Percentiles rank a stretch among this genome's conserved stretches.
Evolutionary conservation across 495 filamentous ascomycete genomes (phyloP).

Genomic region (Xylaria cubensis): DNA sequence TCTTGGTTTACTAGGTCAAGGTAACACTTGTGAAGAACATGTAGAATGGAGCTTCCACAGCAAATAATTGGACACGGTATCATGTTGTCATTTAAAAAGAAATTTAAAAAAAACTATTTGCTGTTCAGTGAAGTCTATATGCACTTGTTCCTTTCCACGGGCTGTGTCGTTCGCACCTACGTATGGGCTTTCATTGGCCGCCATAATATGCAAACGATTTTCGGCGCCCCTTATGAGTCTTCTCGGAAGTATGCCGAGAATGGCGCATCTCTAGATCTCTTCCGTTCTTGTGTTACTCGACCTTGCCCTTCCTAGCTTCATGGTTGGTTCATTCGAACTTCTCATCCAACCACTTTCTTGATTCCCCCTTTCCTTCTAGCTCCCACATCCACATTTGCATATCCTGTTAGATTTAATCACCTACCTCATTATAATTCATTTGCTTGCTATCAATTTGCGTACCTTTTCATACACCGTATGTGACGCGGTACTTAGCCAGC

Average conservation of each 20-base stretch:
- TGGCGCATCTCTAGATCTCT: neutral
- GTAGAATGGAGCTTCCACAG: neutral
- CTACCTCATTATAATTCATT: neutral
- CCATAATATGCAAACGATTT: neutral
- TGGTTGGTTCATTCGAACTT: neutral
- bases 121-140: neutral
- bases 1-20: neutral
- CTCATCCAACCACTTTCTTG: neutral
- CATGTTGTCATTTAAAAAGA: neutral
- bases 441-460: neutral
- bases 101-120: neutral
- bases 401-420: too few relatives aligned
- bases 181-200: neutral
- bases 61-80: neutral
- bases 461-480: conserved; percentile 48
- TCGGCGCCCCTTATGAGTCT: neutral
- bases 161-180: neutral
- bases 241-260: too few relatives aligned
- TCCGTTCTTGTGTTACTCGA: neutral
- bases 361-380: neutral
- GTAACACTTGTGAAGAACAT: neutral
- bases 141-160: neutral
- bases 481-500: conserved; percentile 66
- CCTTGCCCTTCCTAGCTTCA: neutral
- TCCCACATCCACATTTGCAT: neutral